Base-by-base conservation (phyloP, 2,329 filamentous ascomycete genomes). In the Tricladium varicosporioides region DNA sequence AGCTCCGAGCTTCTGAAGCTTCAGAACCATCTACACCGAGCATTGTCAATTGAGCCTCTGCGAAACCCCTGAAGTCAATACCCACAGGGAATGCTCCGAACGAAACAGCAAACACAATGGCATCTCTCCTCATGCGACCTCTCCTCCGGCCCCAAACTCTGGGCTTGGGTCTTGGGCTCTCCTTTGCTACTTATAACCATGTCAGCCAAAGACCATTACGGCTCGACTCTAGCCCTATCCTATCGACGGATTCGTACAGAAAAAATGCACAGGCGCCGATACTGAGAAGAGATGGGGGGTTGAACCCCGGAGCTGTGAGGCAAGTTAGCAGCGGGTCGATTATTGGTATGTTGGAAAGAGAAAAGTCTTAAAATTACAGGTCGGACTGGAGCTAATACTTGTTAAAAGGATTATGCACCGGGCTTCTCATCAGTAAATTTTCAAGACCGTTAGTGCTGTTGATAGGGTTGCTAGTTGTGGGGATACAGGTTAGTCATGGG, bases 361-460 rank as follows among this genome's bases (percentile, higher is more conserved):
- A 19, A 22, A 15, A 22, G 22, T 31, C 14, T 8, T 5, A 43
- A 32, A 42, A 43, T 14, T 7, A n/a, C 10, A 48, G 32, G 33
- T 11, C 2, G 11, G 40, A 44, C 13, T 13, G 15, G 13, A 18
- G 43, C 33, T 18, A 11, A 44, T 27, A 19, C 15, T 47, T 13
- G 19, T 16, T 27, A 5, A 45, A 51, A 66, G 67, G 65, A 16
- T 31, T 68, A 31, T 65, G 65, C 56, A 60, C 65, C 5, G 67
- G 68, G 2, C 51, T 92, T 32, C 74, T 86, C 0, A 78, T 92
- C 22, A 84, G 85, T 57, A 75, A 87, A 14, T 91, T 92, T 70
- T 91, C 87, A 8, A 84, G 83, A 68, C 83, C 86, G 1, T 74
- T 92, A 48, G 86, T 87, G 1, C 67, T 92, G 14, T 70, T 92